These are phyloP conservation scores for Fusarium paranaense DNA, from an alignment of 2,329 filamentous ascomycete species.

Conservation along the genomic window DNA sequence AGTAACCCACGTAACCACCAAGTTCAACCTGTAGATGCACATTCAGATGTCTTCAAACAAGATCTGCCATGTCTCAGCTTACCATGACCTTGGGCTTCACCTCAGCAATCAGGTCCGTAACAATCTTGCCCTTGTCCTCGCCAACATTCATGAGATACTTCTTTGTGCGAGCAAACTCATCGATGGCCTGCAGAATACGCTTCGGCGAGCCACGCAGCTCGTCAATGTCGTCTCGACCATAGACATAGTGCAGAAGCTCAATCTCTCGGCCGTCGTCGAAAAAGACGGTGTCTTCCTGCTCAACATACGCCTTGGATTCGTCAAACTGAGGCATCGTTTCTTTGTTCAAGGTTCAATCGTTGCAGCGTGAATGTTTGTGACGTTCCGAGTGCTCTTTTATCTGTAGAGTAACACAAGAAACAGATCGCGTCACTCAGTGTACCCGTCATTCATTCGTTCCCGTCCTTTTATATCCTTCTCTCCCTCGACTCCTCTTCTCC, in stretches of 20 bases:
- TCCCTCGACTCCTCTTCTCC: slow-evolving; percentile 1
- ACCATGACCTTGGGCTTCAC: slow-evolving; percentile 76
- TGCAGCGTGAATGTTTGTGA: neutral
- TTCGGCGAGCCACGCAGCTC: slow-evolving; percentile 73
- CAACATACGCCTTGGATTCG: slow-evolving; percentile 54
- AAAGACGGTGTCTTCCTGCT: slow-evolving; percentile 56
- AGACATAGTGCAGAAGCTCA: slow-evolving; percentile 77
- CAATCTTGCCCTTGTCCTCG: slow-evolving; percentile 77
- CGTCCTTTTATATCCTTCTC: neutral
- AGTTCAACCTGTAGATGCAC: slow-evolving; percentile 70
- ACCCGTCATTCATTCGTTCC: slow-evolving; percentile 40
- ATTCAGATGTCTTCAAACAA: neutral
- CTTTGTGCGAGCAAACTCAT: slow-evolving; percentile 69
- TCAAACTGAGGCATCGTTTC: slow-evolving; percentile 48
- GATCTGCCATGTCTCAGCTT: neutral
- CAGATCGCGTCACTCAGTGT: slow-evolving; percentile 32
- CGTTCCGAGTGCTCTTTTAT: neutral
- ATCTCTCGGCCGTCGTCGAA: slow-evolving; percentile 80
- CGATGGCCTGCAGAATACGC: slow-evolving; percentile 75
- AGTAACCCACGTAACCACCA: slow-evolving; percentile 86
- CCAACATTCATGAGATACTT: slow-evolving; percentile 87
- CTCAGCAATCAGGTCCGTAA: slow-evolving; percentile 75
- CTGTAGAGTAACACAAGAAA: slow-evolving; percentile 2
- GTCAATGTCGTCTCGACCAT: slow-evolving; percentile 69
- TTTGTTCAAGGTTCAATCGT: neutral